Percentiles rank a stretch among this genome's conserved stretches.
phyloP scores from a whole-genome alignment of 2,329 filamentous ascomycete species.

The Corniculantispora saksenae region DNA sequence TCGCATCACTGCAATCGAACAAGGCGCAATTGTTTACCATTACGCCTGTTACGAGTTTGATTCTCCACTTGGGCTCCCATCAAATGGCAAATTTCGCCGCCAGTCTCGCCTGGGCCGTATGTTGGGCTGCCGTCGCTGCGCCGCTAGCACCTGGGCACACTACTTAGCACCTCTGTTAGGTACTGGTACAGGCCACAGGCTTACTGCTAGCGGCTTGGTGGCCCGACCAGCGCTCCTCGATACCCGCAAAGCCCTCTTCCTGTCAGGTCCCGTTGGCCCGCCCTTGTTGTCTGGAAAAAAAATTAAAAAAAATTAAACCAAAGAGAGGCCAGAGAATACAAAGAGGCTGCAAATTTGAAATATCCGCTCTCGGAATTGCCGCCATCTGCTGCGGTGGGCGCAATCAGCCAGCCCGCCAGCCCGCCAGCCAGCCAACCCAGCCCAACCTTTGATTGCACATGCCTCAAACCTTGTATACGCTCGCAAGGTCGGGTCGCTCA shows the following conservation, averaged over 20 bases:
- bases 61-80: background rate
- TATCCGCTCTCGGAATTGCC: constrained; percentile 20
- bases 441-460: constrained; percentile 17
- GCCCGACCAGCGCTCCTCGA: background rate
- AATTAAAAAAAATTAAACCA: constrained; percentile 1
- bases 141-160: background rate
- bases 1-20: background rate
- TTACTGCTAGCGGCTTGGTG: background rate
- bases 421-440: background rate
- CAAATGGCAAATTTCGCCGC: background rate
- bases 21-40: background rate
- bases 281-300: background rate
- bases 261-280: constrained; percentile 12
- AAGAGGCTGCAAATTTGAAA: background rate
- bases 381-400: constrained; percentile 1
- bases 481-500: background rate
- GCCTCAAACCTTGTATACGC: constrained; percentile 17
- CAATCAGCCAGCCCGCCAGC: background rate
- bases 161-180: too few relatives aligned
- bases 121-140: constrained; percentile 5
- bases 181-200: background rate
- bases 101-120: background rate
- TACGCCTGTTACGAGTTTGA: background rate
- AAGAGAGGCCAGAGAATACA: background rate
- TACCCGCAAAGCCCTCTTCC: constrained; percentile 12